A percentile compares a stretch with the other conserved stretches of the same genome.
Evolutionary conservation across 331 rosid genomes (phyloP).

Genomic region (Quercus phellos): DNA sequence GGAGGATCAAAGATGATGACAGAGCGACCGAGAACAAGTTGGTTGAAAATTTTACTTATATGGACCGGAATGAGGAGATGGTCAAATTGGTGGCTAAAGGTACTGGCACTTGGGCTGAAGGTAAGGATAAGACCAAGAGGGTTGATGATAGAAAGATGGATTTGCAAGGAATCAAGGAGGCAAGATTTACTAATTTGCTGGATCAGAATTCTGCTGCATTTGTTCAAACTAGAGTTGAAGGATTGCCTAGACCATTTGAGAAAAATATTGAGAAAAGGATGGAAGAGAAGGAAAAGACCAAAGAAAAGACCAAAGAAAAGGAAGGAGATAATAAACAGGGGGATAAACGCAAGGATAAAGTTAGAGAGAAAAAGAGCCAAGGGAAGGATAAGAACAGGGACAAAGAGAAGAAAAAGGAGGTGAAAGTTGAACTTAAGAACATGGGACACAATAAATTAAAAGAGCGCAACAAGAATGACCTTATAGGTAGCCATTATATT

Average conservation of each 20-base stretch:
- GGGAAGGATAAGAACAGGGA: slow-evolving; percentile 74
- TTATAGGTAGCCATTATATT: slow-evolving; percentile 26
- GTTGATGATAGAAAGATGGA: slow-evolving; percentile 39
- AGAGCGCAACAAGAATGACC: slow-evolving; percentile 41
- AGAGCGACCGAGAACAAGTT: slow-evolving; percentile 34
- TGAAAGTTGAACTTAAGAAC: slow-evolving; percentile 36
- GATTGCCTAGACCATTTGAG: slow-evolving; percentile 36
- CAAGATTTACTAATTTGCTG: slow-evolving; percentile 32
- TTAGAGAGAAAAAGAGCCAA: slow-evolving; percentile 61
- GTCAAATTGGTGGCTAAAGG: slow-evolving; percentile 51
- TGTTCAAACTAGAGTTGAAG: slow-evolving; percentile 50
- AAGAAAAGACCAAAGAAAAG: slow-evolving; percentile 45
- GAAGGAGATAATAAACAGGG: slow-evolving; percentile 45
- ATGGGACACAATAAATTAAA: slow-evolving; percentile 42
- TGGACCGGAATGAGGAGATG: slow-evolving; percentile 51
- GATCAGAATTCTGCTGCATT: slow-evolving; percentile 37
- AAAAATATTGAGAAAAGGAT: slow-evolving; percentile 28
- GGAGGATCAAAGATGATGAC: slow-evolving; percentile 49
- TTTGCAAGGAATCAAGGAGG: slow-evolving; percentile 40
- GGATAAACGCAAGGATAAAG: slow-evolving; percentile 48
- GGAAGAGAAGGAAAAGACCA: slow-evolving; percentile 38
- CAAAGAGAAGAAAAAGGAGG: slow-evolving; percentile 72
- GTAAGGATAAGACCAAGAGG: slow-evolving; percentile 51
- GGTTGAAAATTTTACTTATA: slow-evolving; percentile 35
- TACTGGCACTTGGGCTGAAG: slow-evolving; percentile 31